Evolutionary conservation across 495 filamentous ascomycete genomes (phyloP).

Genomic region (Friedmanniomyces simplex): DNA sequence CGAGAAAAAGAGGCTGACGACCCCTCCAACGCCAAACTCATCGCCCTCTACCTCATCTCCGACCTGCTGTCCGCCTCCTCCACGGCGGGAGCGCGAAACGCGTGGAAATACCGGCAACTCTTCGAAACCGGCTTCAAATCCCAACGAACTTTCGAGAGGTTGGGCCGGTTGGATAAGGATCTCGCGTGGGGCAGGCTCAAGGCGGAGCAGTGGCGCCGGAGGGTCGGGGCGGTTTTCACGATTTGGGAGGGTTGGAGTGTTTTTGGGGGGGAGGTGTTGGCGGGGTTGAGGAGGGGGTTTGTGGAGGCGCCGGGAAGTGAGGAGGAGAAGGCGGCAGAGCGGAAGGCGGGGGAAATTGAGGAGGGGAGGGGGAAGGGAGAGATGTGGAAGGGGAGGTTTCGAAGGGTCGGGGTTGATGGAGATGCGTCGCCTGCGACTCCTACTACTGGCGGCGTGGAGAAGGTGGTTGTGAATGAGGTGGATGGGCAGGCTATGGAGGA

Average conservation of each 20-base stretch:
- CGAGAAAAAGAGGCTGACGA: constrained; percentile 46
- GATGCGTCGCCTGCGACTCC: constrained; percentile 18
- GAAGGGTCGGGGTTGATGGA: neutral
- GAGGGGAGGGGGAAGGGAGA: constrained; percentile 43
- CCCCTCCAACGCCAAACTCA: constrained; percentile 60
- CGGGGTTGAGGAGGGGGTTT: constrained; percentile 62
- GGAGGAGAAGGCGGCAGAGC: constrained; percentile 37
- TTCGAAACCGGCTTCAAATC: constrained; percentile 67
- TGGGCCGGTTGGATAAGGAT: constrained; percentile 68
- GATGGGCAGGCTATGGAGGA: constrained; percentile 39
- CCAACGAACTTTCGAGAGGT: constrained; percentile 64
- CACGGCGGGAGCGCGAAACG: constrained; percentile 71
- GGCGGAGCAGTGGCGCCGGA: constrained; percentile 84
- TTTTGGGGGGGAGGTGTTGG: constrained; percentile 66
- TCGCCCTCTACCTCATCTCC: constrained; percentile 76
- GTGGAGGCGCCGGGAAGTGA: constrained; percentile 59
- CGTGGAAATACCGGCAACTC: constrained; percentile 81
- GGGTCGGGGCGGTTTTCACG: constrained; percentile 57
- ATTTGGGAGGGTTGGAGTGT: constrained; percentile 88
- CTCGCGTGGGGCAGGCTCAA: constrained; percentile 73
- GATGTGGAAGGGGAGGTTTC: constrained; percentile 24
- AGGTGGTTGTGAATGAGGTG: no score
- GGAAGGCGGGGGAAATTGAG: constrained; percentile 25
- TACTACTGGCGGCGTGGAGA: no score
- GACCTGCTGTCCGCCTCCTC: constrained; percentile 82